Evolutionary conservation across 306 rosid species (phyloP).

Genomic region (Erythrophleum fordii): DNA sequence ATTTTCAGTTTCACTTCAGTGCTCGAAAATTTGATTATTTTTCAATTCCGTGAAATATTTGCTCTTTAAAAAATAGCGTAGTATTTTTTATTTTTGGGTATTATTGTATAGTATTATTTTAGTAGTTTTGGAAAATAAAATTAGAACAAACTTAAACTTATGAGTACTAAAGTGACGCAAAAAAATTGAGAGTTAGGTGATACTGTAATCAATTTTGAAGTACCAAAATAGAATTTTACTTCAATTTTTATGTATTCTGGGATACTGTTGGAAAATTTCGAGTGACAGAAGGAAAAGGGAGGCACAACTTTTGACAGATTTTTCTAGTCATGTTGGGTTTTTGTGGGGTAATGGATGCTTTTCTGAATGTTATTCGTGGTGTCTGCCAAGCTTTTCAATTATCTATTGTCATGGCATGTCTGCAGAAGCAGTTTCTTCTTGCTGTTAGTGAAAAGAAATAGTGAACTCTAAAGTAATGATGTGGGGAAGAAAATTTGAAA

Average conservation of each 20-base stretch:
- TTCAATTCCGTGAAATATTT: too few relatives aligned
- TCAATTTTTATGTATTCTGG: background rate
- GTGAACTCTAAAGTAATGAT: conserved; percentile 33
- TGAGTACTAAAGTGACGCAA: too few relatives aligned
- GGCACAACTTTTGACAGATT: conserved; percentile 30
- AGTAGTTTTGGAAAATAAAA: too few relatives aligned
- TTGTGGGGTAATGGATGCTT: conserved; percentile 36
- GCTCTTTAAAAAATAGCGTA: too few relatives aligned
- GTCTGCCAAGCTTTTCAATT: conserved; percentile 25
- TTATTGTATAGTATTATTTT: too few relatives aligned
- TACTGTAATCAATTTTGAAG: too few relatives aligned
- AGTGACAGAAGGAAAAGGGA: conserved; percentile 30
- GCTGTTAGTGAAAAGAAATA: background rate
- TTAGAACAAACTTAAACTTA: too few relatives aligned
- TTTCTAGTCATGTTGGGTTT: conserved; percentile 32
- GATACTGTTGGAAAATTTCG: conserved; percentile 24
- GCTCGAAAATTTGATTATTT: background rate
- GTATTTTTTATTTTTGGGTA: too few relatives aligned
- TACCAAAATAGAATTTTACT: background rate
- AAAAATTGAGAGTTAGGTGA: too few relatives aligned
- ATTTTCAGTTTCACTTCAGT: background rate
- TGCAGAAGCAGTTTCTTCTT: background rate
- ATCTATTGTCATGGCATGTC: background rate
- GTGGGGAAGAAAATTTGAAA: conserved; percentile 27
- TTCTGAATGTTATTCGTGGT: conserved; percentile 6